Evolutionary conservation across 2,329 filamentous ascomycete genomes (phyloP).

Genomic region (Alternaria triticina): DNA sequence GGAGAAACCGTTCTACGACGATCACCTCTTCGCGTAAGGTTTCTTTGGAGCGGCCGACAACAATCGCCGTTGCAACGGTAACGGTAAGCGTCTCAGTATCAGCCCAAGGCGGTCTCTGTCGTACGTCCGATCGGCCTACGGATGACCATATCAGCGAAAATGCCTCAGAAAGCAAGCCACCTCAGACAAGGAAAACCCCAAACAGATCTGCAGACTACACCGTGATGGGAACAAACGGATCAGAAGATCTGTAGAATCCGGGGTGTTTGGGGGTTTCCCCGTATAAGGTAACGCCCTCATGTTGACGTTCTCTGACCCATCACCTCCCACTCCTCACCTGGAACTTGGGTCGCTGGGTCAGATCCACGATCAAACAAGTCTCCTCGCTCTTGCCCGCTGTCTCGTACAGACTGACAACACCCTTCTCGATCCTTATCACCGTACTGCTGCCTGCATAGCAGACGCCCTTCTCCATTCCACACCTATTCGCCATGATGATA

Average conservation of each 20-base stretch:
- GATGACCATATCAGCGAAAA: background rate
- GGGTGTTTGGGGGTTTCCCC: background rate
- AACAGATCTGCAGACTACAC: background rate
- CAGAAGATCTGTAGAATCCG: background rate
- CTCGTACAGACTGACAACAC: conserved; percentile 72
- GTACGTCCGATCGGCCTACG: background rate
- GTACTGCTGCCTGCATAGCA: conserved; percentile 77
- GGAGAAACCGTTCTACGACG: background rate
- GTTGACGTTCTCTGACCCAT: background rate
- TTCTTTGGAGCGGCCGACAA: background rate
- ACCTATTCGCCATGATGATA: conserved; percentile 74
- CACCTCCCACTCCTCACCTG: conserved; percentile 40
- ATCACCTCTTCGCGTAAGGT: background rate
- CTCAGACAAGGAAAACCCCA: background rate
- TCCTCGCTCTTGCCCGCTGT: conserved; percentile 74
- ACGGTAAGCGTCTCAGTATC: background rate
- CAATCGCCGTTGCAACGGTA: background rate
- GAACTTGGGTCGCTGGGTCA: conserved; percentile 51
- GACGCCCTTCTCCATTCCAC: conserved; percentile 69
- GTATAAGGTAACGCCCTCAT: background rate
- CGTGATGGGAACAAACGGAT: background rate
- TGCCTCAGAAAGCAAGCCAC: background rate
- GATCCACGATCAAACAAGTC: conserved; percentile 72
- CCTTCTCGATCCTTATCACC: conserved; percentile 69
- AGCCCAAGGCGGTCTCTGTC: background rate